Conservation (phyloP, 768 basidiomycete genomes). For the Xerocomellus amylosporus region DNA sequence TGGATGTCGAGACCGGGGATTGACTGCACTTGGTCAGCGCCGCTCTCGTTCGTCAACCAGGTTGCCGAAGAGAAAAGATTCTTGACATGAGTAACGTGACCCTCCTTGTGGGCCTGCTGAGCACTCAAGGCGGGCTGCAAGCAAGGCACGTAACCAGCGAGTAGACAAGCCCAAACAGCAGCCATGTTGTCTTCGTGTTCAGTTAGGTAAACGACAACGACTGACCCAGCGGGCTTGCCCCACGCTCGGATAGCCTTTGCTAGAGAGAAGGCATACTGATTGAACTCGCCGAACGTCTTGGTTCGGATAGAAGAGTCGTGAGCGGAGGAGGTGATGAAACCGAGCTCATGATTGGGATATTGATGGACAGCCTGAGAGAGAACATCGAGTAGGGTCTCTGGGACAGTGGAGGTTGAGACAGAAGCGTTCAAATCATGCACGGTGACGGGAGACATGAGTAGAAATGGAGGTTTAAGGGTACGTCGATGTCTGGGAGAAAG, state of each 20-base stretch:
- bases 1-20: constrained; percentile 27
- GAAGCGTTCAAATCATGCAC: constrained; percentile 16
- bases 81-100: constrained; percentile 29
- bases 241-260: constrained; percentile 23
- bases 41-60: constrained; percentile 31
- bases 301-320: constrained; percentile 30
- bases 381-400: constrained; percentile 23
- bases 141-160: constrained; percentile 33
- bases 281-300: constrained; percentile 24
- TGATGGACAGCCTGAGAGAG: constrained; percentile 19
- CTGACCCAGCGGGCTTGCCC: constrained; percentile 26
- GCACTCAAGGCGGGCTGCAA: constrained; percentile 34
- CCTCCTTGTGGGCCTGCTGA: constrained; percentile 31
- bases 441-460: constrained; percentile 18
- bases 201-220: constrained; percentile 30
- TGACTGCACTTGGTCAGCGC: constrained; percentile 23
- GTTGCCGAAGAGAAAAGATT: constrained; percentile 30
- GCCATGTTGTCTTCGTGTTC: constrained; percentile 36
- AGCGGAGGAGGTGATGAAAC: constrained; percentile 29
- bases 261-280: constrained; percentile 13
- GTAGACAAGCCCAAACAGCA: constrained; percentile 31
- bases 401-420: constrained; percentile 4
- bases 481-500: constrained; percentile 1
- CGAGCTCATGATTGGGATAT: constrained; percentile 26
- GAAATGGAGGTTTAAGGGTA: neutral